phyloP scores from a whole-genome alignment of 192 early-diverging fungal species.

The Umbelopsis isabellina region DNA sequence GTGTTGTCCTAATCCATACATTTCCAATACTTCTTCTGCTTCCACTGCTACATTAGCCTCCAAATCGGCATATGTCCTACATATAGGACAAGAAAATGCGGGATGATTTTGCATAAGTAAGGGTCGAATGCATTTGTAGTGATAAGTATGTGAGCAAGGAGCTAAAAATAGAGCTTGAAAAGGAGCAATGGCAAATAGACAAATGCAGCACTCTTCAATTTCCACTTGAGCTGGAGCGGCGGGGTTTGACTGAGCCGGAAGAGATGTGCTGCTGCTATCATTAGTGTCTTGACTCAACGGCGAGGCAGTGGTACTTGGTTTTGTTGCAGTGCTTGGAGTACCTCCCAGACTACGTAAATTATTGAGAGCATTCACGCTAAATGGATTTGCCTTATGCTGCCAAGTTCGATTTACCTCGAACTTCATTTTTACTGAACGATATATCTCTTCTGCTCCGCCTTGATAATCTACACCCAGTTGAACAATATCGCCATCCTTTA shows the following conservation, averaged over 20 bases:
- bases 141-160: constrained; percentile 84
- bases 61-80: constrained; percentile 81
- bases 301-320: neutral
- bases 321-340: neutral
- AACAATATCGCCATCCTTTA: constrained; percentile 80
- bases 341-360: constrained; percentile 37
- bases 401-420: constrained; percentile 60
- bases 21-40: constrained; percentile 38
- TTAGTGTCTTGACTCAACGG: neutral
- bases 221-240: constrained; percentile 24
- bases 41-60: constrained; percentile 66
- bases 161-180: constrained; percentile 84
- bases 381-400: constrained; percentile 53
- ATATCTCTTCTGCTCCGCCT: constrained; percentile 77
- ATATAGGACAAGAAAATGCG: constrained; percentile 79
- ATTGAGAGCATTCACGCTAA: constrained; percentile 47
- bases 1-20: constrained; percentile 7
- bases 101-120: constrained; percentile 58
- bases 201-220: constrained; percentile 78
- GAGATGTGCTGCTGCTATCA: neutral
- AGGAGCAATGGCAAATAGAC: constrained; percentile 73
- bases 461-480: constrained; percentile 88
- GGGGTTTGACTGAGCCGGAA: neutral
- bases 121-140: constrained; percentile 83
- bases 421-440: constrained; percentile 79